Evolutionary conservation across 192 early-diverging fungal genomes (phyloP).

Genomic region (Coemansia sp.): DNA sequence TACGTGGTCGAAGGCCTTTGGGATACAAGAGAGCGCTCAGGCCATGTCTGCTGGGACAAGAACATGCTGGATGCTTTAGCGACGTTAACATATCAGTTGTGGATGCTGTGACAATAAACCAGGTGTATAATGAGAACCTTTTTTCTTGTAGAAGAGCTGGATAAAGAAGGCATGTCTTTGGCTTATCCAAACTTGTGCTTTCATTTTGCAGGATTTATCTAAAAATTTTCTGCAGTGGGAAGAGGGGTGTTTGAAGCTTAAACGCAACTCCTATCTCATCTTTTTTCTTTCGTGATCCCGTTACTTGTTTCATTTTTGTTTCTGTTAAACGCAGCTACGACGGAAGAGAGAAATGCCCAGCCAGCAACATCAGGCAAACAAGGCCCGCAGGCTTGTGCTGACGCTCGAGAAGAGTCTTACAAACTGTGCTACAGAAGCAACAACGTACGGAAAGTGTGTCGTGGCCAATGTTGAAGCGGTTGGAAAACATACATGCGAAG

Average conservation of each 20-base stretch:
- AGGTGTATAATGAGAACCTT: neutral
- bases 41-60: neutral
- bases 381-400: constrained; percentile 47
- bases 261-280: too few relatives aligned
- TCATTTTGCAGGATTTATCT: too few relatives aligned
- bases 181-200: too few relatives aligned
- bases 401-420: constrained; percentile 49
- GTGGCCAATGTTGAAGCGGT: constrained; percentile 54
- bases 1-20: neutral
- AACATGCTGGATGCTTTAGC: neutral
- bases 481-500: constrained; percentile 59
- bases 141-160: neutral
- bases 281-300: neutral
- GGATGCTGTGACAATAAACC: too few relatives aligned
- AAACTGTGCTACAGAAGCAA: constrained; percentile 44
- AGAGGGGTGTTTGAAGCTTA: too few relatives aligned
- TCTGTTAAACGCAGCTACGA: neutral
- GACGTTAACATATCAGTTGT: neutral
- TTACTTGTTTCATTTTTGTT: neutral
- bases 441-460: constrained; percentile 60
- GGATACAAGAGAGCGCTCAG: neutral
- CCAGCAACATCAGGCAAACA: constrained; percentile 26
- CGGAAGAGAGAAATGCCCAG: constrained; percentile 16
- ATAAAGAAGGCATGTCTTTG: too few relatives aligned
- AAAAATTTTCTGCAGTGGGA: too few relatives aligned